phyloP scores from a whole-genome alignment of 805 yeast species.

The Myxozyma monticola region DNA sequence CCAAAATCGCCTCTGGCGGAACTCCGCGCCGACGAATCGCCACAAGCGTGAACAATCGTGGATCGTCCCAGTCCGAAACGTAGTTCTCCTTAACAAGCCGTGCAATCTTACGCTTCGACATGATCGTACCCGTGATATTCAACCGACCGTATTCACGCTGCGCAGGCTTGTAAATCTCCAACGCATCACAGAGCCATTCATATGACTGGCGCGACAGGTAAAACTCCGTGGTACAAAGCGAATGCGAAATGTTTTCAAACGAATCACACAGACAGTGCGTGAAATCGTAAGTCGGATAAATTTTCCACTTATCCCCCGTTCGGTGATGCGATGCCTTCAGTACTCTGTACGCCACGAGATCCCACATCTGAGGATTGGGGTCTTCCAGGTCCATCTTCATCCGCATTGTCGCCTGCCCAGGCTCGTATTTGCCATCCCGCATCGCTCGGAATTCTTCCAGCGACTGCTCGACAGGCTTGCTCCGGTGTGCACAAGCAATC shows the following conservation, averaged over 20 bases:
- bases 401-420: slow-evolving; percentile 92
- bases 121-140: slow-evolving; percentile 88
- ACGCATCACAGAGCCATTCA: slow-evolving; percentile 97
- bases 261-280: slow-evolving; percentile 99
- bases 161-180: slow-evolving; percentile 95
- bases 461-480: slow-evolving; percentile 68
- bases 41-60: slow-evolving; percentile 91
- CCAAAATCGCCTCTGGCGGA: slow-evolving; percentile 96
- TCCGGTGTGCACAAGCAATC: slow-evolving; percentile 75
- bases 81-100: slow-evolving; percentile 75
- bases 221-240: slow-evolving; percentile 95
- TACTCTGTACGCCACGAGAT: slow-evolving; percentile 93
- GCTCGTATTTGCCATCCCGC: slow-evolving; percentile 84
- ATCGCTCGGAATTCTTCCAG: slow-evolving; percentile 80
- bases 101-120: slow-evolving; percentile 95
- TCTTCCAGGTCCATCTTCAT: slow-evolving; percentile 92
- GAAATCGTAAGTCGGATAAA: slow-evolving; percentile 97
- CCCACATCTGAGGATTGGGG: slow-evolving; percentile 99
- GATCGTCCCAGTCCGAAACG: slow-evolving; percentile 98
- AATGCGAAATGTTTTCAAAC: slow-evolving; percentile 92
- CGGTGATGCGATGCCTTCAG: slow-evolving; percentile 90
- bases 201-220: slow-evolving; percentile 88
- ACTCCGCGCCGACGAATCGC: slow-evolving; percentile 96
- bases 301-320: slow-evolving; percentile 96
- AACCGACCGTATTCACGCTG: slow-evolving; percentile 98